phyloP scores from a whole-genome alignment of 805 yeast species.

The Ogataea pini region DNA sequence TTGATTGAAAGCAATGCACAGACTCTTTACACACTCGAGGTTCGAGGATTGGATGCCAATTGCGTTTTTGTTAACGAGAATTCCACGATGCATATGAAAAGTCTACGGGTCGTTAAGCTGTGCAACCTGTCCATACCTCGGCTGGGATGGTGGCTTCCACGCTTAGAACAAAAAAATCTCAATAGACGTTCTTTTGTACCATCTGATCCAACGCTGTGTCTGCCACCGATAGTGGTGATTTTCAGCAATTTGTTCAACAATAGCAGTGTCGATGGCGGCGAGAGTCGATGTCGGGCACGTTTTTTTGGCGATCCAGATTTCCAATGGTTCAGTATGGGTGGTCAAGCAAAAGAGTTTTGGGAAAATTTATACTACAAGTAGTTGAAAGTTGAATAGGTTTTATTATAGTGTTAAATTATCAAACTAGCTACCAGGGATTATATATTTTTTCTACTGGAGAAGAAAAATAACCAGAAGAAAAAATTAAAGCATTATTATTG shows the following conservation, averaged over 20 bases:
- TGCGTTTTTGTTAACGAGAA: conserved; percentile 16
- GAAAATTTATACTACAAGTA: conserved; percentile 17
- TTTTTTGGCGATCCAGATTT: conserved; percentile 24
- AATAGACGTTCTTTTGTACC: conserved; percentile 14
- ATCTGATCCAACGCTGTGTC: conserved; percentile 10
- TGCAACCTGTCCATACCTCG: conserved; percentile 27
- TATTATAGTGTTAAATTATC: too few species aligned
- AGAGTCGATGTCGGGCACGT: conserved; percentile 18
- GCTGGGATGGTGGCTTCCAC: conserved; percentile 28
- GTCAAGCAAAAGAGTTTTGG: conserved; percentile 20
- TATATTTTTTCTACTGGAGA: too few species aligned
- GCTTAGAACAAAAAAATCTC: conserved; percentile 19
- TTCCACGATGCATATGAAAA: conserved; percentile 10
- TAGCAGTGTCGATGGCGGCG: conserved; percentile 10
- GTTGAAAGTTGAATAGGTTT: too few species aligned
- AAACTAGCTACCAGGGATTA: too few species aligned
- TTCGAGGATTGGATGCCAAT: conserved; percentile 26
- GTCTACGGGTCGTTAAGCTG: conserved; percentile 18
- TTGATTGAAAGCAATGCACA: conserved; percentile 14
- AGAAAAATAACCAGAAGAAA: too few species aligned
- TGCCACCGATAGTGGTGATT: conserved; percentile 26
- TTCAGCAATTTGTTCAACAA: conserved; percentile 39
- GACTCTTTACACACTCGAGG: conserved; percentile 22
- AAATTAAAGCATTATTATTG: too few species aligned
- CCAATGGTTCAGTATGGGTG: conserved; percentile 24